Evolutionary conservation across 345 rosid species (phyloP).

Genomic region (Salix dunnii): DNA sequence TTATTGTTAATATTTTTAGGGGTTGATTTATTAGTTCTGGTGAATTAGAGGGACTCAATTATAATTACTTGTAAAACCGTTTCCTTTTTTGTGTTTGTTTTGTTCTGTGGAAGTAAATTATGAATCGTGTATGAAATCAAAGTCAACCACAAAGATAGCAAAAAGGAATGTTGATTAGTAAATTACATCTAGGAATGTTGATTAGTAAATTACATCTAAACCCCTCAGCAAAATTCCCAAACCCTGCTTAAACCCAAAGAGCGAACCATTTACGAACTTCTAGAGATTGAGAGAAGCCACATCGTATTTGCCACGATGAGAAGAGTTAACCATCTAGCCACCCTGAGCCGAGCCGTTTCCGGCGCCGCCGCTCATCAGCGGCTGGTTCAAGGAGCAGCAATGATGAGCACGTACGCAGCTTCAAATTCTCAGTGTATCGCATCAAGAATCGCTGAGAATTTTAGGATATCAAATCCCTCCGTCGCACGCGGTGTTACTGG

Average conservation of each 20-base stretch:
- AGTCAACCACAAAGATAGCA: not conserved
- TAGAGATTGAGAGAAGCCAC: not conserved
- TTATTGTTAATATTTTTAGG: too few species aligned
- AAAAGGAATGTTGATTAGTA: not conserved
- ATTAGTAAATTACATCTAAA: not conserved
- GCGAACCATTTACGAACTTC: not conserved
- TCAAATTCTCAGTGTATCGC: conserved; percentile 26
- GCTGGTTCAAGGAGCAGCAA: conserved; percentile 38
- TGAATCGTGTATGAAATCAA: not conserved
- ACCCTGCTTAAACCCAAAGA: not conserved
- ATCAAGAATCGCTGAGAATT: conserved; percentile 25
- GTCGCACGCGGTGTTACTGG: conserved; percentile 41
- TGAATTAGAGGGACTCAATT: too few species aligned
- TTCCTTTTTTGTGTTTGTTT: too few species aligned
- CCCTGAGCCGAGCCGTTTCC: conserved; percentile 36
- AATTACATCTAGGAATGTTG: not conserved
- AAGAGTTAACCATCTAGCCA: conserved; percentile 42
- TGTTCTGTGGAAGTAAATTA: not conserved
- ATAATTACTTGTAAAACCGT: too few species aligned
- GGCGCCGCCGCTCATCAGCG: conserved; percentile 29
- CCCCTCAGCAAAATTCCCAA: not conserved
- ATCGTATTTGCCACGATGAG: conserved; percentile 37
- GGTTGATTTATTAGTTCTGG: too few species aligned
- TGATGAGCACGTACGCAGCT: conserved; percentile 26
- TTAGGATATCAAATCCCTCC: conserved; percentile 30